These are phyloP conservation scores for Mycena crocata DNA, from an alignment of 768 basidiomycete genomes.

Conservation along the genomic window DNA sequence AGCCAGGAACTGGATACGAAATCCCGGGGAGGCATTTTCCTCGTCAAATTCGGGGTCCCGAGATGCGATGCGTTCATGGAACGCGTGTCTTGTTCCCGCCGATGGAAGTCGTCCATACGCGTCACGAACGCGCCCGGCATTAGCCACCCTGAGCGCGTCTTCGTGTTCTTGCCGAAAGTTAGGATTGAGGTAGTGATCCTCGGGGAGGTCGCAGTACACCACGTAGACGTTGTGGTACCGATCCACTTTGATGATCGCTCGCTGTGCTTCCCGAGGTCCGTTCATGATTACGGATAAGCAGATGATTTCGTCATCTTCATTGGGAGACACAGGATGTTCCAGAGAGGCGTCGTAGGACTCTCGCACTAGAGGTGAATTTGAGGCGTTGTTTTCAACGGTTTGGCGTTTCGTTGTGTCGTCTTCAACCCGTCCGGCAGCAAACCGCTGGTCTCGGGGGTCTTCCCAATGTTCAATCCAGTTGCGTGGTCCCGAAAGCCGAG, in stretches of 20 bases:
- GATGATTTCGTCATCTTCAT: neutral
- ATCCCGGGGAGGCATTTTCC: neutral
- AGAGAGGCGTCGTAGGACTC: neutral
- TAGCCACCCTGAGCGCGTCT: neutral
- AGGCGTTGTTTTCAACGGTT: no score
- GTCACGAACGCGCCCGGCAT: no score
- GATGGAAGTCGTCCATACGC: no score
- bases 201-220: neutral
- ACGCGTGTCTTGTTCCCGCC: no score
- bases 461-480: no score
- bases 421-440: neutral
- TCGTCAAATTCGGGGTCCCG: neutral
- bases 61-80: neutral
- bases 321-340: neutral
- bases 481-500: no score
- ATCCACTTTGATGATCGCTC: neutral
- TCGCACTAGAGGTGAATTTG: neutral
- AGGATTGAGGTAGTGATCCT: neutral
- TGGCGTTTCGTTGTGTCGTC: no score
- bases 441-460: neutral
- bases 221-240: neutral
- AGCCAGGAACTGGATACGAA: neutral
- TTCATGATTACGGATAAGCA: neutral
- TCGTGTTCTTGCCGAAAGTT: neutral
- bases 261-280: neutral